These are phyloP conservation scores for Bjerkandera adusta DNA, from an alignment of 1,284 basidiomycete species.

Conservation along the genomic window DNA sequence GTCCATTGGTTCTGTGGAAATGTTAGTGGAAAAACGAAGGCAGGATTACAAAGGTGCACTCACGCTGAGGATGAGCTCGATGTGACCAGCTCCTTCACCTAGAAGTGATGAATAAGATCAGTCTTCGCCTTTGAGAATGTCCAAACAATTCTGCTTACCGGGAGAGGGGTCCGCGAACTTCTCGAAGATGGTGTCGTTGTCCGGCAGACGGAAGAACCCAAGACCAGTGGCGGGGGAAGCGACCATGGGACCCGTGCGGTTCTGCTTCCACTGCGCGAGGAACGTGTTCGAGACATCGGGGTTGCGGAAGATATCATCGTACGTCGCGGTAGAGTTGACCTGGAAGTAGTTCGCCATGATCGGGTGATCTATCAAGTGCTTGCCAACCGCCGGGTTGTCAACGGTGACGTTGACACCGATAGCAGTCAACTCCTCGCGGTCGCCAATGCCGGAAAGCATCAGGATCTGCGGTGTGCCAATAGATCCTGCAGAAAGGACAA, in stretches of 20 bases:
- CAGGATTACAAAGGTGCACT: neutral
- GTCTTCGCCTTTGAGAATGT: no score
- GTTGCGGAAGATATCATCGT: constrained; percentile 22
- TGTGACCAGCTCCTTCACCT: constrained; percentile 25
- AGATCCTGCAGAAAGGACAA: constrained; percentile 16
- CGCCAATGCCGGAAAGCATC: constrained; percentile 21
- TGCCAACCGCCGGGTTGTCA: constrained; percentile 33
- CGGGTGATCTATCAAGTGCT: constrained; percentile 36
- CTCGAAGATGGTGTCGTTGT: constrained; percentile 14
- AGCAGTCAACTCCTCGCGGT: constrained; percentile 10
- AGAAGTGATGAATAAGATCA: no score
- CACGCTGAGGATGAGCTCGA: constrained; percentile 27
- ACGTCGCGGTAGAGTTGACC: constrained; percentile 23
- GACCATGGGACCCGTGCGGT: constrained; percentile 14
- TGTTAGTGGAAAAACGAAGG: constrained; percentile 8
- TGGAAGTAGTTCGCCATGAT: constrained; percentile 21
- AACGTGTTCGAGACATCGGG: constrained; percentile 17
- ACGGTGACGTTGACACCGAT: constrained; percentile 28
- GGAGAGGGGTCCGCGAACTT: constrained; percentile 17
- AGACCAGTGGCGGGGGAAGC: constrained; percentile 18
- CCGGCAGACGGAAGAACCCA: constrained; percentile 19
- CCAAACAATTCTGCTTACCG: no score
- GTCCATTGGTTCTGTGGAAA: constrained; percentile 10
- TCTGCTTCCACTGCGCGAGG: constrained; percentile 28
- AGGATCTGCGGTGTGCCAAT: constrained; percentile 17